Base-by-base conservation (phyloP, 345 rosid species). In the Euphorbia pulcherrima region DNA sequence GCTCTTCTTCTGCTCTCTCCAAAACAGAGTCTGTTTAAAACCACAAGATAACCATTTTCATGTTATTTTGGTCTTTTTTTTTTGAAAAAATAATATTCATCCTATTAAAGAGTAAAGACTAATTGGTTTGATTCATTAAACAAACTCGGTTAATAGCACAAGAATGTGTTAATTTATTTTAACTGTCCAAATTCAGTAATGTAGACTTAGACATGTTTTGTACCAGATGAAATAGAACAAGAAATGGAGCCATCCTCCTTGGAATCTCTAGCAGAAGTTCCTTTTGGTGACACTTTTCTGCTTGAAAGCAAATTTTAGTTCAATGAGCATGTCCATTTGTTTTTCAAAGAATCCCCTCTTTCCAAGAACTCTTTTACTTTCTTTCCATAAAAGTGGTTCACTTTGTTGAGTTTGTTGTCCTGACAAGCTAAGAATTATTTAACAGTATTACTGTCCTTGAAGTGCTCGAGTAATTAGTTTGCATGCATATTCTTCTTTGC, bases 301-400 rank as follows among this genome's bases (percentile, higher is more conserved):
- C 68, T 80, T 84, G 57, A 92, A 71, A n/a, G 87, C 86, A 41
- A 75, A 56, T 75, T 83, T 88, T 71, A 95, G 88, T 67, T 92
- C 87, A 52, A 71, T 69, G 60, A 92, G 98, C 69, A 92, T 87
- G 72, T 88, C 87, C 90, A 92, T 74, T 76, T 95, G 99, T 73
- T 87, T 85, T 84, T 92, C 82, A 92, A 71, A 26, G 80, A 77
- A 13, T 92, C 98, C 28, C 90, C 96, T 81, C 99, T 92, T 33
- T 87, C 96, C 83, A 90, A 23, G 82, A 95, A 92, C 83, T 90
- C 97, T 54, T 82, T 85, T 87, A 92, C 99, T 68, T 88, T 95
- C 13, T 77, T 74, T 71, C 74, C 84, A 73, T 87, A 95, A 68
- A 95, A 95, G 16, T 87, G 89, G 69, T 92, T 95, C 77, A 90